phyloP scores from a whole-genome alignment of 202 grass and related monocot genomes.

The Elaeis oleifera region DNA sequence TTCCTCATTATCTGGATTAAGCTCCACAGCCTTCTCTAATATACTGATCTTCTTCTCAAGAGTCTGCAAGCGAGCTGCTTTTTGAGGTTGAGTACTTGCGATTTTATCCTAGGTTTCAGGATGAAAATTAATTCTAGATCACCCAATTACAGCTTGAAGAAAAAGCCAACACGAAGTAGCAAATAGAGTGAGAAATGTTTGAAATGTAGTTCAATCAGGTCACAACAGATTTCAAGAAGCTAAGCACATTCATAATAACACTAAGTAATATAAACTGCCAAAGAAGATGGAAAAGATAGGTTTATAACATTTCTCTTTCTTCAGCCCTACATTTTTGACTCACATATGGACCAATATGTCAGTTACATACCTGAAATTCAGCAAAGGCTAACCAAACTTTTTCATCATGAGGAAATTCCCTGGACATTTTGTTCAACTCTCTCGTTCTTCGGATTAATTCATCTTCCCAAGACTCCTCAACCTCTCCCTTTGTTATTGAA shows the following conservation, averaged over 20 bases:
- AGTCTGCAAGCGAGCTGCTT: slow-evolving; percentile 71
- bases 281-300: too few species aligned
- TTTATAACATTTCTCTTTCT: too few species aligned
- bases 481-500: slow-evolving; percentile 23
- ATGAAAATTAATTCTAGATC: too few species aligned
- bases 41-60: slow-evolving; percentile 97
- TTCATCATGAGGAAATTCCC: slow-evolving; percentile 73
- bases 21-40: slow-evolving; percentile 76
- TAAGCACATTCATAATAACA: too few species aligned
- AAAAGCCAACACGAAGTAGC: too few species aligned
- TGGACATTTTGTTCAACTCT: slow-evolving; percentile 89
- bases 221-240: too few species aligned
- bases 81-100: slow-evolving; percentile 61
- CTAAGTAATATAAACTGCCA: too few species aligned
- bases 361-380: slow-evolving; percentile 77
- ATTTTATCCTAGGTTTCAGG: slow-evolving; percentile 62
- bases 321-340: too few species aligned
- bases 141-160: too few species aligned
- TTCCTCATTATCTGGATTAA: slow-evolving; percentile 82
- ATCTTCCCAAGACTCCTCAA: slow-evolving; percentile 97
- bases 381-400: slow-evolving; percentile 85
- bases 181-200: too few species aligned
- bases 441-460: slow-evolving; percentile 74
- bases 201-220: too few species aligned
- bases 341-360: neutral